Conservation (phyloP, 768 basidiomycete genomes). For the Boletus subparvulus region DNA sequence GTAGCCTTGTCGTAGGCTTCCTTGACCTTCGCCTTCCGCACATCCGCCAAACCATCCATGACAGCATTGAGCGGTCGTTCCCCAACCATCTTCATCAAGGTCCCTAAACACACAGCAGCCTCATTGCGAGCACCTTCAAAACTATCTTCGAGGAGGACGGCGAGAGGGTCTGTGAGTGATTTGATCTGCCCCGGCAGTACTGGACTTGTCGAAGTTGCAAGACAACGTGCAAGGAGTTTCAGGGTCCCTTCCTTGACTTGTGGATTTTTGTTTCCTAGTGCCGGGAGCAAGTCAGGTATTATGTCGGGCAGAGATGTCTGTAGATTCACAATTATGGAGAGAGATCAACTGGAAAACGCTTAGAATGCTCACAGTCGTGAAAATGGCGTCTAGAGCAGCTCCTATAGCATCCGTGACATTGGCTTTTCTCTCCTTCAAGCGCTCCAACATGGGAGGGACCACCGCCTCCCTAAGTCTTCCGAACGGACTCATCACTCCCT, state of each 20-base stretch:
- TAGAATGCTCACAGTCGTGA: conserved; percentile 63
- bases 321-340: conserved; percentile 2
- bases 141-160: conserved; percentile 78
- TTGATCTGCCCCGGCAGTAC: conserved; percentile 79
- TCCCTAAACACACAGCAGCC: conserved; percentile 85
- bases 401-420: conserved; percentile 90
- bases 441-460: conserved; percentile 77
- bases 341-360: neutral
- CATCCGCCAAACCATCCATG: conserved; percentile 81
- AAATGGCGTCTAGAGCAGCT: conserved; percentile 84
- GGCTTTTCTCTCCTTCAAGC: conserved; percentile 91
- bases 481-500: conserved; percentile 74
- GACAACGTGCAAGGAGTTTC: conserved; percentile 79
- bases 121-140: conserved; percentile 87
- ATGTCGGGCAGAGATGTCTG: conserved; percentile 82
- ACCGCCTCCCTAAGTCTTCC: conserved; percentile 69
- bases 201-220: conserved; percentile 67
- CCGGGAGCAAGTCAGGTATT: conserved; percentile 74
- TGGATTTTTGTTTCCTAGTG: conserved; percentile 88
- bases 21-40: conserved; percentile 89
- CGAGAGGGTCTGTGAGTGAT: conserved; percentile 72
- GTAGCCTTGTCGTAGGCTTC: conserved; percentile 90
- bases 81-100: conserved; percentile 95
- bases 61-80: conserved; percentile 87
- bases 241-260: conserved; percentile 93